Percentiles rank a stretch among this genome's conserved stretches.
Evolutionary conservation across 2,329 filamentous ascomycete genomes (phyloP).

Genomic region (Fusarium sp.): DNA sequence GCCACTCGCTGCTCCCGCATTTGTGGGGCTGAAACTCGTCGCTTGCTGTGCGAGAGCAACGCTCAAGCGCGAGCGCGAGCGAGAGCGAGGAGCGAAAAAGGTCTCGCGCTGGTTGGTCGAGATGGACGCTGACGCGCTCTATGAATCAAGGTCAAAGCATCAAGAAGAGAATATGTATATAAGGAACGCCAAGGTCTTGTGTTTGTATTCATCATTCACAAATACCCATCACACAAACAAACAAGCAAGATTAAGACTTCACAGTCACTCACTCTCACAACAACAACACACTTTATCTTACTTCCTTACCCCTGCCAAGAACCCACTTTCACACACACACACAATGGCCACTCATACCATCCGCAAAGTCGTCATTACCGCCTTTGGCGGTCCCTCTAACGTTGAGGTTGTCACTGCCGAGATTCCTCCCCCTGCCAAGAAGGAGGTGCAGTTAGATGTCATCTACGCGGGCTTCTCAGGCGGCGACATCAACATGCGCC

Average conservation of each 20-base stretch:
- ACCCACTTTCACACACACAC: neutral
- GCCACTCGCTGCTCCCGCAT: neutral
- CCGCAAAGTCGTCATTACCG: constrained; percentile 59
- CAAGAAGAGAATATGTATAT: neutral
- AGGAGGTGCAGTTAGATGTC: constrained; percentile 61
- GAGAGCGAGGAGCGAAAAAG: neutral
- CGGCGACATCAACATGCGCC: constrained; percentile 62
- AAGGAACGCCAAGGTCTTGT: neutral
- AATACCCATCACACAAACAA: neutral
- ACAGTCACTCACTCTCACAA: neutral
- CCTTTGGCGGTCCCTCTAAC: constrained; percentile 55
- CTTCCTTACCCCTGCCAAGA: neutral
- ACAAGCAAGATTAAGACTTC: neutral
- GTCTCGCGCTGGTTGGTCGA: neutral
- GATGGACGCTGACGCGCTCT: neutral
- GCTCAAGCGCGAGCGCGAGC: neutral
- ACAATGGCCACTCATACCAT: constrained; percentile 47
- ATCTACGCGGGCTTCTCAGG: constrained; percentile 62
- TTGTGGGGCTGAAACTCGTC: neutral
- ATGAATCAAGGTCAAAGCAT: neutral
- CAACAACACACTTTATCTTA: neutral
- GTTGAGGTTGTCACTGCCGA: constrained; percentile 50
- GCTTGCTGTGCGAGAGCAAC: neutral
- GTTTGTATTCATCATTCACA: neutral
- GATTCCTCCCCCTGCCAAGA: constrained; percentile 53